Conservation (phyloP, 345 rosid genomes). For the Eucalyptus globulus region DNA sequence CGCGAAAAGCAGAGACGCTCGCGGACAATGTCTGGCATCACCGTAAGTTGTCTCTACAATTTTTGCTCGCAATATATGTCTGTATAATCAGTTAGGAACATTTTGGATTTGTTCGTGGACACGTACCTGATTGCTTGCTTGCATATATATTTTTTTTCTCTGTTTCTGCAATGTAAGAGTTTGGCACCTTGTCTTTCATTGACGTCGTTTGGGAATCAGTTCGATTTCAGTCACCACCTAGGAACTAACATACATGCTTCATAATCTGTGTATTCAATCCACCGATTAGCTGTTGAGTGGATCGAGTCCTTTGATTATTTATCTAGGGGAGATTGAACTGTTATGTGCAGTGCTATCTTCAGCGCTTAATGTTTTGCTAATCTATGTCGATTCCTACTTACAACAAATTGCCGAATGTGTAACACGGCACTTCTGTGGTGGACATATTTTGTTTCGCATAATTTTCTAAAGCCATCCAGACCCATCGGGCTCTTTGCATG, state of each 20-base stretch:
- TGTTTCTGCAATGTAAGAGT: neutral
- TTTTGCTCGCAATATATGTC: neutral
- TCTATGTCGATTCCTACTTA: neutral
- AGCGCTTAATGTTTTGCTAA: neutral
- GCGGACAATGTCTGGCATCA: neutral
- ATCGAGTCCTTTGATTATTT: neutral
- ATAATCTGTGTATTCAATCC: neutral
- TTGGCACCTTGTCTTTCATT: neutral
- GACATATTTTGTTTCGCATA: neutral
- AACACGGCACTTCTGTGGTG: neutral
- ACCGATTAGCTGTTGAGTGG: neutral
- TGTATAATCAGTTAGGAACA: neutral
- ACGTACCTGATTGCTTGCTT: neutral
- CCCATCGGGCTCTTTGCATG: neutral
- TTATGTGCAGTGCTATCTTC: neutral
- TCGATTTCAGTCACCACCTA: neutral
- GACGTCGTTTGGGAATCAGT: neutral
- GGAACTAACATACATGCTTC: neutral
- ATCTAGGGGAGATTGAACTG: neutral
- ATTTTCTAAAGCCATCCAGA: neutral
- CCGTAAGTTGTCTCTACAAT: neutral
- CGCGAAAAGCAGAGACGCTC: constrained; percentile 38
- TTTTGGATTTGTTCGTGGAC: neutral
- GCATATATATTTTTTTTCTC: neutral
- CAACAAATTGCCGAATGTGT: neutral